Conservation (phyloP, 2,329 filamentous ascomycete species). For the Ophiostoma sp. region DNA sequence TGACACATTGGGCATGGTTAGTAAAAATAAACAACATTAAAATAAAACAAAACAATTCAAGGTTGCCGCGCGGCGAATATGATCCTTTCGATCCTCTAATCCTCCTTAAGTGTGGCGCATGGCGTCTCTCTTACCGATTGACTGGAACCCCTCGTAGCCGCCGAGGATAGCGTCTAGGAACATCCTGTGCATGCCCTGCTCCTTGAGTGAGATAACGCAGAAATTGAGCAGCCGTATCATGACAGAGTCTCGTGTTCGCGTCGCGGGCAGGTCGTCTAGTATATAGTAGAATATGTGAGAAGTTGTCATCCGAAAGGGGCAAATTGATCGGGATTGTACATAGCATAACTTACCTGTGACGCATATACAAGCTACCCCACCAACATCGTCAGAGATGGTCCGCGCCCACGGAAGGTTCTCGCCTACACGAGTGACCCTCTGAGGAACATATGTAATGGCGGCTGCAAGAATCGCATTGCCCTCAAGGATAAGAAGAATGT, state of each 20-base stretch:
- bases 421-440: conserved; percentile 42
- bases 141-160: conserved; percentile 46
- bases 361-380: conserved; percentile 57
- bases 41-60: neutral
- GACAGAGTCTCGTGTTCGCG: conserved; percentile 44
- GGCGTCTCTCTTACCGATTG: conserved; percentile 43
- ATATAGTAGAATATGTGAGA: neutral
- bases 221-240: conserved; percentile 51
- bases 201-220: conserved; percentile 45
- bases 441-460: conserved; percentile 50
- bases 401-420: conserved; percentile 53
- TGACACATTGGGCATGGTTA: neutral
- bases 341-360: conserved; percentile 43
- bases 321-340: too few relatives aligned
- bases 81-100: neutral
- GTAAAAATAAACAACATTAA: neutral
- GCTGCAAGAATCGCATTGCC: conserved; percentile 46
- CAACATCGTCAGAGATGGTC: conserved; percentile 47
- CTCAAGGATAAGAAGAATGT: conserved; percentile 52
- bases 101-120: neutral
- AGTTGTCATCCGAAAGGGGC: neutral
- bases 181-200: conserved; percentile 49
- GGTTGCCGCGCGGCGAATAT: neutral
- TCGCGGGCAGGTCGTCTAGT: conserved; percentile 41
- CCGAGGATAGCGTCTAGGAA: conserved; percentile 53